These are phyloP conservation scores for Leccinum barrowsii DNA, from an alignment of 768 basidiomycete genomes.

Conservation along the genomic window DNA sequence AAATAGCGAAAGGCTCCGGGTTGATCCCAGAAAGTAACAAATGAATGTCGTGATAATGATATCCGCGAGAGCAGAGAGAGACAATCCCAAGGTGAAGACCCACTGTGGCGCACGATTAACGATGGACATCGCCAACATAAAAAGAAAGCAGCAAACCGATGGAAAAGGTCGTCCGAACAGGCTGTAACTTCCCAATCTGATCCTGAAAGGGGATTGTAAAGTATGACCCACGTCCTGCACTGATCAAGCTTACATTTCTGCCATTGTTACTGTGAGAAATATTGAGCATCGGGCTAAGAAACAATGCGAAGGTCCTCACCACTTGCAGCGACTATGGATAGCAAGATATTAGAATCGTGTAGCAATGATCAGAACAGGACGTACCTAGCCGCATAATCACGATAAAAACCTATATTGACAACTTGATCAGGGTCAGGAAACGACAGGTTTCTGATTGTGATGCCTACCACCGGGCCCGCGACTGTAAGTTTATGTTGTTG, in stretches of 20 bases:
- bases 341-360: not conserved
- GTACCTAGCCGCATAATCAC: slow-evolving; percentile 19
- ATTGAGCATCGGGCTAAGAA: not conserved
- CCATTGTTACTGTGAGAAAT: slow-evolving; percentile 16
- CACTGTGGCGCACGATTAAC: slow-evolving; percentile 28
- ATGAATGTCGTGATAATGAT: slow-evolving; percentile 42
- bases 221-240: not conserved
- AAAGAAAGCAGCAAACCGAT: slow-evolving; percentile 3
- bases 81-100: slow-evolving; percentile 44
- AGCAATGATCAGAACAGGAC: not conserved
- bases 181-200: slow-evolving; percentile 8
- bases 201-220: slow-evolving; percentile 6
- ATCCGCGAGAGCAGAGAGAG: slow-evolving; percentile 44
- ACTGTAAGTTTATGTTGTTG: slow-evolving; percentile 9
- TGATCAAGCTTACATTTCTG: slow-evolving; percentile 17
- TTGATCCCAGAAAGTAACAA: slow-evolving; percentile 39
- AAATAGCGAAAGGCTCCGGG: slow-evolving; percentile 29
- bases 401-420: slow-evolving; percentile 10
- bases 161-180: slow-evolving; percentile 11
- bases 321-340: slow-evolving; percentile 20
- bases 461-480: slow-evolving; percentile 17
- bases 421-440: not conserved
- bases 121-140: not conserved
- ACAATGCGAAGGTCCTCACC: slow-evolving; percentile 8
- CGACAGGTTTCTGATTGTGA: not conserved